Base-by-base conservation (phyloP, 257 asterid species). In the Catharanthus roseus region DNA sequence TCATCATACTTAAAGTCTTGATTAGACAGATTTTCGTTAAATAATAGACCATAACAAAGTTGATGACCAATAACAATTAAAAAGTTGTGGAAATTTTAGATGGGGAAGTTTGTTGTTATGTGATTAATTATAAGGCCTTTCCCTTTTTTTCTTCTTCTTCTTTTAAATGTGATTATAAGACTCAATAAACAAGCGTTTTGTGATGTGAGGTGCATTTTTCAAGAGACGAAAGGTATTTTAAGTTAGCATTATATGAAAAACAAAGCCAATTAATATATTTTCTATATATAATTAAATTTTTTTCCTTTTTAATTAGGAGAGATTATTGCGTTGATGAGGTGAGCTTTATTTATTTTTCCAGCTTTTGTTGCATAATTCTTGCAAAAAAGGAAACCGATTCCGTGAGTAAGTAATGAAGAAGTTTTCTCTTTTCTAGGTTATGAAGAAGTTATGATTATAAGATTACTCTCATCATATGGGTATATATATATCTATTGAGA, bases 61-160 rank as follows among this genome's bases (percentile, higher is more conserved):
- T 44, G 57, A 66, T 66, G 13, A 66, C 57, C 41, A 31, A 66
- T 23, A 66, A 19, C 10, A 38, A 66, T 44, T 42, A 66, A 66
- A 31, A 49, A 24, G 53, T 45, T 67, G 41, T 67, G n/a, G 71
- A 67, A 41, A 67, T 13, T 49, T 45, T 31, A 0, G 26, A 24
- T 44, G 23, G 44, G 71, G 12, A 9, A 3, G 63, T 4, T n/a
- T 57, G 64, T 28, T 58, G n/a, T 58, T 13, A 28, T 29, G 38
- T 13, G 8, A 16, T 13, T 47, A 13, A 9, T 47, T 2, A 47
- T 21, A 12, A 42, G 47, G 11, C 5, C 47, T n/a, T n/a, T n/a
- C n/a, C n/a, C n/a, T n/a, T n/a, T n/a, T 38, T 38, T 38, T 38
- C 42, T 38, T 38, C 42, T 38, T 38, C 8, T 8, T 38, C 42